Percentiles rank a stretch among this genome's conserved stretches.
Conservation (phyloP, 345 rosid species). For the Salix purpurea region DNA sequence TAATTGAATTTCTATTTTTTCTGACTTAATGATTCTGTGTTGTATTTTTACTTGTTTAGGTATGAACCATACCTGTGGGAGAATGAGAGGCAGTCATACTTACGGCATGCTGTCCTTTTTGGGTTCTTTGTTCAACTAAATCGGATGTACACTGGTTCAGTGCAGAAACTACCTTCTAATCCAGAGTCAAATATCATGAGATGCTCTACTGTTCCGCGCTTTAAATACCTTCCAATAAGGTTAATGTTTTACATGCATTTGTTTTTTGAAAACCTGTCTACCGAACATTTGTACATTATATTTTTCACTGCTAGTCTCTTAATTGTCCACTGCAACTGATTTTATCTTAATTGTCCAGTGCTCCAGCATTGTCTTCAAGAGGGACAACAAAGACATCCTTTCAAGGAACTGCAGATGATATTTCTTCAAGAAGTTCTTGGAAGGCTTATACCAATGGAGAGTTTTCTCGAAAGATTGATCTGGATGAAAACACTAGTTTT, state of each 20-base stretch:
- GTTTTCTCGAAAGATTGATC: conserved; percentile 54
- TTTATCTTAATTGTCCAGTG: conserved; percentile 18
- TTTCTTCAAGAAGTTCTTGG: conserved; percentile 58
- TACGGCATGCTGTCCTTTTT: conserved; percentile 92
- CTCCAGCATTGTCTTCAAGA: conserved; percentile 85
- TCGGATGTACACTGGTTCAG: conserved; percentile 77
- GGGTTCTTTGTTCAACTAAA: conserved; percentile 97
- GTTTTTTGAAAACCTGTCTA: not conserved
- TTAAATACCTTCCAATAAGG: conserved; percentile 98
- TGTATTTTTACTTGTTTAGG: conserved; percentile 31
- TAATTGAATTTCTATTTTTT: not conserved
- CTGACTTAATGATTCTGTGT: not conserved
- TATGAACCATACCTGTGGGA: conserved; percentile 95
- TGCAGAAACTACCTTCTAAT: conserved; percentile 85
- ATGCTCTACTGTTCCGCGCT: conserved; percentile 89
- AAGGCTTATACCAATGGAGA: conserved; percentile 66
- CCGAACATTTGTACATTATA: not conserved
- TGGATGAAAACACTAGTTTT: conserved; percentile 61
- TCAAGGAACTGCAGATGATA: conserved; percentile 47
- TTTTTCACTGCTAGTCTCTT: not conserved
- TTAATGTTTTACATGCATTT: conserved; percentile 14
- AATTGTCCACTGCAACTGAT: not conserved
- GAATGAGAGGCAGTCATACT: conserved; percentile 84
- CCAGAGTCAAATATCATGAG: conserved; percentile 93
- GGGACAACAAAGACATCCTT: conserved; percentile 51